Conservation (phyloP, 2,329 filamentous ascomycete species). For the Venturia pyrina region DNA sequence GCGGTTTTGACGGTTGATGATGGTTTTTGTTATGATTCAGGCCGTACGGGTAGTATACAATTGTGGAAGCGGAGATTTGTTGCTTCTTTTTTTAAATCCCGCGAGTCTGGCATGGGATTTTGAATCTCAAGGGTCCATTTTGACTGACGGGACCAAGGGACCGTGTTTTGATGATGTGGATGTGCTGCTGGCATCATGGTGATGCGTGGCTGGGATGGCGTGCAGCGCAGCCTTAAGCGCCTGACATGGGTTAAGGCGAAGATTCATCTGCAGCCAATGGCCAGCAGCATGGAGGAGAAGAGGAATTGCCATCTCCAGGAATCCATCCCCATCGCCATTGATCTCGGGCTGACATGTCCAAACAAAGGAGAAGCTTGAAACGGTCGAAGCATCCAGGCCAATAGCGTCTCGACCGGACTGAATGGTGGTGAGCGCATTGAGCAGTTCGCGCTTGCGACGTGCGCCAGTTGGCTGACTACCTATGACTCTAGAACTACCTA, state of each 20-base stretch:
- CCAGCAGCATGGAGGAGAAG: not conserved
- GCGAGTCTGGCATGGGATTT: not conserved
- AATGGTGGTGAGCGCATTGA: not conserved
- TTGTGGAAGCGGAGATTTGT: not conserved
- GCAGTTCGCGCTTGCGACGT: not conserved
- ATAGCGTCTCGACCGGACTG: not conserved
- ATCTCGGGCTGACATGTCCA: not conserved
- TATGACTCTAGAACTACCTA: no score
- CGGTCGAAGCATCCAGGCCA: not conserved
- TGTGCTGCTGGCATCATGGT: not conserved
- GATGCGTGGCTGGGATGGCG: not conserved
- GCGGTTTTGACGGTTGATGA: not conserved
- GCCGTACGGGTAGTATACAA: no score
- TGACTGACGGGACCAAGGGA: no score
- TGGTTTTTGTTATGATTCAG: no score
- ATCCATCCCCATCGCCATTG: not conserved
- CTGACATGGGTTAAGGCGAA: not conserved
- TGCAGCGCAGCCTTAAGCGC: not conserved
- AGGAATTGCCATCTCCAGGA: not conserved
- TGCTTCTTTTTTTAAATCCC: not conserved
- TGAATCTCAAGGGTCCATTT: not conserved
- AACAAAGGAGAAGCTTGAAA: slow-evolving; percentile 5
- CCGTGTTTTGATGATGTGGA: not conserved
- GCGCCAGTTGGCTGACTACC: no score
- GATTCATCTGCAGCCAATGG: not conserved